phyloP scores from a whole-genome alignment of 1,139 yeast species.

The Candida sanyaensis region DNA sequence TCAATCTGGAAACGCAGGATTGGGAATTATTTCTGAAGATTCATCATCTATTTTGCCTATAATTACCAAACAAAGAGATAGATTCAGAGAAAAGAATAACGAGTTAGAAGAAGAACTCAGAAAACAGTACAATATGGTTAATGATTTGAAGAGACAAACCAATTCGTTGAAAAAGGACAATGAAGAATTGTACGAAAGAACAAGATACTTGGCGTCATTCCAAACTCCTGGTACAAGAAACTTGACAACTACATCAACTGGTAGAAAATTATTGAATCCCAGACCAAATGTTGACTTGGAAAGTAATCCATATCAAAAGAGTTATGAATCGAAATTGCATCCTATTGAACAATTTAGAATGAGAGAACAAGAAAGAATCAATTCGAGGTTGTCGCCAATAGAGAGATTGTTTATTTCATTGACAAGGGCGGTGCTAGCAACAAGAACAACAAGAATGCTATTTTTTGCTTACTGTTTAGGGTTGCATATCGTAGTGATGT shows the following conservation, averaged over 20 bases:
- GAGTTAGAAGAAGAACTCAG: conserved; percentile 84
- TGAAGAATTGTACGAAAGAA: conserved; percentile 75
- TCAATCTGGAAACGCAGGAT: conserved; percentile 25
- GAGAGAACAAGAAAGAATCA: conserved; percentile 74
- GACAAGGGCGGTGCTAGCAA: conserved; percentile 74
- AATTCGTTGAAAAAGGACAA: conserved; percentile 70
- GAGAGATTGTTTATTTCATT: conserved; percentile 78
- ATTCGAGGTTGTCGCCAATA: conserved; percentile 70
- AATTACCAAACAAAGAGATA: conserved; percentile 90
- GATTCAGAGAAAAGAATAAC: conserved; percentile 77
- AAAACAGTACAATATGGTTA: conserved; percentile 53
- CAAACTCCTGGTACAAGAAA: conserved; percentile 15
- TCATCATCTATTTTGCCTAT: conserved; percentile 73
- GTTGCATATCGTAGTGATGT: conserved; percentile 72
- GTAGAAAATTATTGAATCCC: conserved; percentile 31
- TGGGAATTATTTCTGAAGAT: conserved; percentile 24
- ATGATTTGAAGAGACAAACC: conserved; percentile 66
- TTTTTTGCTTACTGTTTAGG: conserved; percentile 75
- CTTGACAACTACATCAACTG: conserved; percentile 18
- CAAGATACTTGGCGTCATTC: conserved; percentile 69
- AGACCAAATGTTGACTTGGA: conserved; percentile 54
- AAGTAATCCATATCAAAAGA: conserved; percentile 55
- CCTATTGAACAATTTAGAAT: conserved; percentile 84
- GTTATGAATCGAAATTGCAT: conserved; percentile 77
- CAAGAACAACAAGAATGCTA: conserved; percentile 69